Evolutionary conservation across 768 basidiomycete species (phyloP).

Genomic region (Mycena olivaceomarginata): DNA sequence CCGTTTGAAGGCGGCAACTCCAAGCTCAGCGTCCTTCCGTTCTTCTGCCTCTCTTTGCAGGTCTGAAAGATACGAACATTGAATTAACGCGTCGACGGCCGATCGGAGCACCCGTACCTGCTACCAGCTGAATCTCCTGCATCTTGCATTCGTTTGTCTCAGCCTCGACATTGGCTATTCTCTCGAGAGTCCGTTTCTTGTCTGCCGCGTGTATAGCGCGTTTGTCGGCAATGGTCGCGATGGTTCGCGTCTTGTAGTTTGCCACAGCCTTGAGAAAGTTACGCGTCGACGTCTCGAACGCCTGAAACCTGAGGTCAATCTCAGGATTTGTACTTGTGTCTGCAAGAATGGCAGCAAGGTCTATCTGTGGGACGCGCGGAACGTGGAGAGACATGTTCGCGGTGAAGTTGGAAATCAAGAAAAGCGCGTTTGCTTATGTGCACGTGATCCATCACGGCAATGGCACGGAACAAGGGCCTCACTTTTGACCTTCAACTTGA

Average conservation of each 20-base stretch:
- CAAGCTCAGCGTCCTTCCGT: slow-evolving; percentile 80
- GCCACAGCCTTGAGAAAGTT: slow-evolving; percentile 85
- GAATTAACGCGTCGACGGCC: not conserved
- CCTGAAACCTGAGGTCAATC: slow-evolving; percentile 78
- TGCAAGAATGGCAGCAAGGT: slow-evolving; percentile 75
- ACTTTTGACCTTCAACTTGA: not conserved
- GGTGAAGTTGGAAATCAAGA: not conserved
- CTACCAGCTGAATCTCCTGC: slow-evolving; percentile 86
- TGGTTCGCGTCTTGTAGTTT: slow-evolving; percentile 83
- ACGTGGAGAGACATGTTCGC: slow-evolving; percentile 7
- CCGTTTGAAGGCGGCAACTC: slow-evolving; percentile 75
- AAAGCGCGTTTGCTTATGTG: not conserved
- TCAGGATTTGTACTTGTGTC: slow-evolving; percentile 70
- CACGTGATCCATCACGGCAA: too few relatives aligned
- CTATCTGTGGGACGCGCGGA: slow-evolving; percentile 72
- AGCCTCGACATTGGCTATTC: slow-evolving; percentile 75
- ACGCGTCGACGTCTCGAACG: slow-evolving; percentile 79
- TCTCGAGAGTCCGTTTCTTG: slow-evolving; percentile 79
- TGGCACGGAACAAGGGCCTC: too few relatives aligned
- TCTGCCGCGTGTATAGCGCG: slow-evolving; percentile 77
- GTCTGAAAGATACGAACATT: slow-evolving; percentile 58
- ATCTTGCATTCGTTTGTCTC: slow-evolving; percentile 87
- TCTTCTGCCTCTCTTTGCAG: slow-evolving; percentile 85
- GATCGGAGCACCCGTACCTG: slow-evolving; percentile 67
- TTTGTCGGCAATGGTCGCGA: slow-evolving; percentile 80